These are phyloP conservation scores for Salmacisia buchloeana DNA, from an alignment of 1,284 basidiomycete genomes.

Conservation along the genomic window DNA sequence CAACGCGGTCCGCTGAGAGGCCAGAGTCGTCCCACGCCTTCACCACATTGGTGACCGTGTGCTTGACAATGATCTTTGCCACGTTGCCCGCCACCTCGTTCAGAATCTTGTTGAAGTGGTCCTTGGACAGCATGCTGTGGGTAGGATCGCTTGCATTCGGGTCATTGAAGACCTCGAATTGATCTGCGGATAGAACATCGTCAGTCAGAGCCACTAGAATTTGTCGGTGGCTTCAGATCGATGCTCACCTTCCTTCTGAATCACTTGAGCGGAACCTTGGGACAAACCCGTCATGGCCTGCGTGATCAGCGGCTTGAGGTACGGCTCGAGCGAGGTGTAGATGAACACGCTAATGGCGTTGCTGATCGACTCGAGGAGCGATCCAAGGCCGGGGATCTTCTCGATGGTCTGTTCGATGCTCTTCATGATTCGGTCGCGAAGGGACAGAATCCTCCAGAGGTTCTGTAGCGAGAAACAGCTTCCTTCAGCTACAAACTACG, in stretches of 20 bases:
- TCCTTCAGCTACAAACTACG: not conserved
- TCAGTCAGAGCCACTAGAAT: not conserved
- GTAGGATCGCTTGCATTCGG: conserved; percentile 50
- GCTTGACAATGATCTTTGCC: conserved; percentile 55
- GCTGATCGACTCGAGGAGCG: conserved; percentile 74
- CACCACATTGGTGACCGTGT: conserved; percentile 64
- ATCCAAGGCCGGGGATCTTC: conserved; percentile 58
- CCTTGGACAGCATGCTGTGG: conserved; percentile 45
- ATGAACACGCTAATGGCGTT: conserved; percentile 56
- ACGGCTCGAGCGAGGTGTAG: conserved; percentile 50
- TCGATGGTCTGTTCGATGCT: conserved; percentile 76
- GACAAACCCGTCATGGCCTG: conserved; percentile 47
- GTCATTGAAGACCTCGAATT: conserved; percentile 52
- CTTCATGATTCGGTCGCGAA: conserved; percentile 75
- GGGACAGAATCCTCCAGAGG: conserved; percentile 78
- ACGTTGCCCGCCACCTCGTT: conserved; percentile 52
- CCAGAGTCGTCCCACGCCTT: conserved; percentile 65
- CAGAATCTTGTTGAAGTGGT: conserved; percentile 50
- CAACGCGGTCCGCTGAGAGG: conserved; percentile 23
- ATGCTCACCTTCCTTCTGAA: conserved; percentile 35
- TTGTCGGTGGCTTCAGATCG: conserved; percentile 26
- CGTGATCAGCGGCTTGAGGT: conserved; percentile 51
- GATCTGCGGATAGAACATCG: conserved; percentile 12
- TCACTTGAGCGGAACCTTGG: conserved; percentile 43
- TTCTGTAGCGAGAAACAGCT: conserved; percentile 41